Conservation (phyloP, 768 basidiomycete species). For the Thelephora ganbajun region DNA sequence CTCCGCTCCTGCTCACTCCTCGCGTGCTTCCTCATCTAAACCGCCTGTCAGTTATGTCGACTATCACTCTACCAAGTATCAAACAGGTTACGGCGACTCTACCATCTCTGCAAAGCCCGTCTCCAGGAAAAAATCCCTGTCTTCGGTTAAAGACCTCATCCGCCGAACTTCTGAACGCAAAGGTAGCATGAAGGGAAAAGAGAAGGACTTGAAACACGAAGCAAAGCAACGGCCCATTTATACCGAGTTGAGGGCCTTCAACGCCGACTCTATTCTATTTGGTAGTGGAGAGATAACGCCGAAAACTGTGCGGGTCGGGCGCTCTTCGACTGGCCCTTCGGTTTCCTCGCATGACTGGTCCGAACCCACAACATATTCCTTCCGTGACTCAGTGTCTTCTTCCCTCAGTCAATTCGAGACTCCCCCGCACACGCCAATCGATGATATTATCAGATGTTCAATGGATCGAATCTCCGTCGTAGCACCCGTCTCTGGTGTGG, state of each 20-base stretch:
- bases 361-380: conserved; percentile 19
- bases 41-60: background rate
- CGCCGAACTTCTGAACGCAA: background rate
- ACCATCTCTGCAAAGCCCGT: background rate
- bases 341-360: background rate
- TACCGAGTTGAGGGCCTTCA: background rate
- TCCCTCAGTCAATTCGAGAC: conserved; percentile 52
- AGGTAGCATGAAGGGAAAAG: background rate
- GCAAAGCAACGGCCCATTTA: background rate
- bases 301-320: background rate
- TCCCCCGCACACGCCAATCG: conserved; percentile 56
- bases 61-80: background rate
- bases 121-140: background rate
- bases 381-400: conserved; percentile 51
- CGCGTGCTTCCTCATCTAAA: background rate
- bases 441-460: conserved; percentile 26
- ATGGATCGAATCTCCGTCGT: conserved; percentile 33
- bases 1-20: background rate
- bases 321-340: background rate
- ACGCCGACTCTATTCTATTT: background rate
- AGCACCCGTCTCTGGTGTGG: conserved; percentile 66
- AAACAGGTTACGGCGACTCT: background rate
- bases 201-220: background rate
- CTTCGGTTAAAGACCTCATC: background rate
- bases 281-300: background rate